phyloP scores from a whole-genome alignment of 768 basidiomycete genomes.

The Candolleomyces efflorescens region DNA sequence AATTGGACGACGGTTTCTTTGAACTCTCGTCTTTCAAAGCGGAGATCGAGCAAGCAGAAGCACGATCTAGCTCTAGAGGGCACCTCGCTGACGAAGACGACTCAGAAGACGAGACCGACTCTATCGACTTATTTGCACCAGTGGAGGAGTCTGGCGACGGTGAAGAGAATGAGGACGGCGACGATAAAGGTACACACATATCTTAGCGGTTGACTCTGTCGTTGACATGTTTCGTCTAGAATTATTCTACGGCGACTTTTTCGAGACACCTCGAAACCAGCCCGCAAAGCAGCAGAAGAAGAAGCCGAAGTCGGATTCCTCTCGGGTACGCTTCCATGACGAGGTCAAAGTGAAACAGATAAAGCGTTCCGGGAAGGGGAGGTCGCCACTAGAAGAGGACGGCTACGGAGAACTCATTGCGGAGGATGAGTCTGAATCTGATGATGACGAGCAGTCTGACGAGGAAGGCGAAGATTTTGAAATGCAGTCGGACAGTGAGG shows the following conservation, averaged over 20 bases:
- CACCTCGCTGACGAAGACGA: slow-evolving; percentile 46
- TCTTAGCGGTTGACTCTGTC: neutral
- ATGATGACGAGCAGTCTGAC: slow-evolving; percentile 23
- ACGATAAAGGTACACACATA: slow-evolving; percentile 32
- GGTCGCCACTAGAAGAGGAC: slow-evolving; percentile 46
- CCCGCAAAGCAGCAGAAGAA: slow-evolving; percentile 3
- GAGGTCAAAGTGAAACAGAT: slow-evolving; percentile 81
- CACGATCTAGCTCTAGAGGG: slow-evolving; percentile 56
- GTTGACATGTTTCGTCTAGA: slow-evolving; percentile 33
- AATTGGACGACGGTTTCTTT: slow-evolving; percentile 90
- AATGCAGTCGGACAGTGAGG: slow-evolving; percentile 16
- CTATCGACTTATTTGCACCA: slow-evolving; percentile 65
- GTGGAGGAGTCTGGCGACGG: slow-evolving; percentile 41
- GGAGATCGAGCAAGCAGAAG: slow-evolving; percentile 76
- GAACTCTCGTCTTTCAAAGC: slow-evolving; percentile 83
- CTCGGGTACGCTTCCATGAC: slow-evolving; percentile 72
- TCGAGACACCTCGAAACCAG: slow-evolving; percentile 50
- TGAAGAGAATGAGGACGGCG: slow-evolving; percentile 48
- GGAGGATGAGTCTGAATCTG: slow-evolving; percentile 32
- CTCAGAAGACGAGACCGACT: slow-evolving; percentile 45
- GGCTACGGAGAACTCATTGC: slow-evolving; percentile 20
- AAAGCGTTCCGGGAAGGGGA: slow-evolving; percentile 63
- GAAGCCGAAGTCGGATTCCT: slow-evolving; percentile 16
- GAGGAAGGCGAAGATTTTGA: slow-evolving; percentile 18
- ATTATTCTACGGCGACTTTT: slow-evolving; percentile 74